Percentiles rank a stretch among this genome's conserved stretches.
phyloP scores from a whole-genome alignment of 2,329 filamentous ascomycete genomes.

The Hymenoscyphus infarciens region DNA sequence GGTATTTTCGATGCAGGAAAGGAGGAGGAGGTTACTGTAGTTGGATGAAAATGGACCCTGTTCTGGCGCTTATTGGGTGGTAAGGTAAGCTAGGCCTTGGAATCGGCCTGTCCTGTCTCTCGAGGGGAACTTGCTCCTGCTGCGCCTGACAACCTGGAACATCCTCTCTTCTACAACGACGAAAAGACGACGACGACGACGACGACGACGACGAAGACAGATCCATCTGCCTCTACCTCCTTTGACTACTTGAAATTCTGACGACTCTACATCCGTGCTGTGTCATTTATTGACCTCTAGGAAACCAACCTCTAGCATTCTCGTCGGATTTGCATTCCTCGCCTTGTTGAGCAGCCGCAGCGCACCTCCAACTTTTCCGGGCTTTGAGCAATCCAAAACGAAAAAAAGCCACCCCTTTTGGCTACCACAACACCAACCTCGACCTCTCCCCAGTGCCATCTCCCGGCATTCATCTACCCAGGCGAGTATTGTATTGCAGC shows the following conservation, averaged over 20 bases:
- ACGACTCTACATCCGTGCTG: neutral
- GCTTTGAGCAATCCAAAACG: constrained; percentile 8
- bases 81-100: too few relatives aligned
- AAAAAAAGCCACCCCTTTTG: constrained; percentile 13
- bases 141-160: neutral
- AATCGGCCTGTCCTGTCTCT: too few relatives aligned
- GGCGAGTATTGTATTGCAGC: constrained; percentile 4
- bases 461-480: neutral
- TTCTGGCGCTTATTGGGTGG: too few relatives aligned
- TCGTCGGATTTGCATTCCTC: constrained; percentile 1
- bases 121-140: neutral
- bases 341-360: neutral
- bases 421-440: constrained; percentile 7
- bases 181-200: neutral
- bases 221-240: neutral
- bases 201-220: constrained; percentile 1
- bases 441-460: neutral
- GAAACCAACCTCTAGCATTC: neutral
- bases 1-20: neutral
- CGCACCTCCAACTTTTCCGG: neutral
- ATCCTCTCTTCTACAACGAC: neutral
- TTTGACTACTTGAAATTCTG: neutral
- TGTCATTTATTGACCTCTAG: neutral
- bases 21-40: too few relatives aligned
- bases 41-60: too few relatives aligned